Percentiles rank a stretch among this genome's conserved stretches.
phyloP scores from a whole-genome alignment of 441 rosid genomes.

The Gossypium lobatum region DNA sequence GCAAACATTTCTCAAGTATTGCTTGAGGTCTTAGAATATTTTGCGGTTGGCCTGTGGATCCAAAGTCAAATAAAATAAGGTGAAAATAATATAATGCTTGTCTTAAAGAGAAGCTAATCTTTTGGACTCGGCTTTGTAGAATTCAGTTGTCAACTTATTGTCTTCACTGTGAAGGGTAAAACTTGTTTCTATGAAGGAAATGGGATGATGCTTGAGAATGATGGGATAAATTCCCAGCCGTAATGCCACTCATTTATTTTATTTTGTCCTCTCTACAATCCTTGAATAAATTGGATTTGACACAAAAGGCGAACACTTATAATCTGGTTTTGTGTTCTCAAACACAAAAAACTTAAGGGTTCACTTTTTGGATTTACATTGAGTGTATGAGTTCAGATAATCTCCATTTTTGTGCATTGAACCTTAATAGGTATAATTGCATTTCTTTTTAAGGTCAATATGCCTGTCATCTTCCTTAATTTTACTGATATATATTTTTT shows the following conservation, averaged over 20 bases:
- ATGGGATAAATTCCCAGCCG: not conserved
- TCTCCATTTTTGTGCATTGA: not conserved
- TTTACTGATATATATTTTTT: not conserved
- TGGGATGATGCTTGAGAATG: not conserved
- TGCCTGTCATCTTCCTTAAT: not conserved
- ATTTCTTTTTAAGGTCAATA: not conserved
- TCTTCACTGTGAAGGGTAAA: not conserved
- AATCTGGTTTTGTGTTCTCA: constrained; percentile 1
- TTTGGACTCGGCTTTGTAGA: not conserved
- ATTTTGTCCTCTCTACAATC: not conserved
- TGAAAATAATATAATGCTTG: not conserved
- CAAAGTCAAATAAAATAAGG: not conserved
- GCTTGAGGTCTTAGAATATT: not conserved
- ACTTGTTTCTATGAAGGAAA: not conserved
- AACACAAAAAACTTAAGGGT: not conserved
- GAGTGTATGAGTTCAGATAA: not conserved
- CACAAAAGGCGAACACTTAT: not conserved
- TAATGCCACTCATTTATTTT: not conserved
- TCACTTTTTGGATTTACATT: not conserved
- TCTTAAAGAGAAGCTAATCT: not conserved
- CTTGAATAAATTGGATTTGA: not conserved
- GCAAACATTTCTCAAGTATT: not conserved
- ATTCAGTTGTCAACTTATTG: not conserved
- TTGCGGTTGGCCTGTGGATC: not conserved
- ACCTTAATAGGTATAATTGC: not conserved